phyloP scores from a whole-genome alignment of 352 stramenopile genomes.

The Phytophthora idaei region DNA sequence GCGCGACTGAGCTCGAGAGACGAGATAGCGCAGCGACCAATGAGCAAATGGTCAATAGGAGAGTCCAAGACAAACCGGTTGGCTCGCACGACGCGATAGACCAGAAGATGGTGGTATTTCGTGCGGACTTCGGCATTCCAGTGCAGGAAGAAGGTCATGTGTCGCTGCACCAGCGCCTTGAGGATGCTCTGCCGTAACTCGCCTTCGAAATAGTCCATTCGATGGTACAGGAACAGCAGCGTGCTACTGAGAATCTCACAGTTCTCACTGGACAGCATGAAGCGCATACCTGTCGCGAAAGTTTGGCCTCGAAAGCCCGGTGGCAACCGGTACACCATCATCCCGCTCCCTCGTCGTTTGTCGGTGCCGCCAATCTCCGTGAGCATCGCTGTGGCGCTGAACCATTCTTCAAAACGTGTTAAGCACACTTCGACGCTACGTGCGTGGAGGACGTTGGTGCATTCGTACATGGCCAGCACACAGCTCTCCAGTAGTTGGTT shows the following conservation, averaged over 20 bases:
- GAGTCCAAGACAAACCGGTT: constrained; percentile 72
- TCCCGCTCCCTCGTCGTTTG: constrained; percentile 21
- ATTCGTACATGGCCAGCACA: constrained; percentile 73
- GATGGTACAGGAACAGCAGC: constrained; percentile 75
- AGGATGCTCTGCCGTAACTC: constrained; percentile 70
- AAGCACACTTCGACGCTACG: constrained; percentile 71
- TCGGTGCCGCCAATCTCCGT: constrained; percentile 28
- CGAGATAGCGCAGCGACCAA: constrained; percentile 55
- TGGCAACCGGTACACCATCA: constrained; percentile 56
- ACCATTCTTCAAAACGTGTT: constrained; percentile 72
- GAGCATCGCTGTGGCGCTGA: constrained; percentile 47
- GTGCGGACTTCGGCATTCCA: constrained; percentile 76
- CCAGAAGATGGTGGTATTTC: constrained; percentile 78
- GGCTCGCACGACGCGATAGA: constrained; percentile 66
- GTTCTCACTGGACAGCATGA: constrained; percentile 77
- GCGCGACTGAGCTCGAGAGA: constrained; percentile 38
- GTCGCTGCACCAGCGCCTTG: constrained; percentile 72
- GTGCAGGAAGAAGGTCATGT: constrained; percentile 82
- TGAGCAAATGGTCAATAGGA: constrained; percentile 67
- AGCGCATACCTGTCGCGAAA: constrained; percentile 62
- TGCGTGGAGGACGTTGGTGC: constrained; percentile 69
- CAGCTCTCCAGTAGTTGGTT: constrained; percentile 66
- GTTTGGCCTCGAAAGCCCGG: constrained; percentile 51
- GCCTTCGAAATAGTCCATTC: constrained; percentile 75
- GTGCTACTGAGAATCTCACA: constrained; percentile 73